Evolutionary conservation across 352 stramenopile species (phyloP), one percentile per base, ranked within the genome.

Genomic region (Phytophthora fragariaefolia): DNA sequence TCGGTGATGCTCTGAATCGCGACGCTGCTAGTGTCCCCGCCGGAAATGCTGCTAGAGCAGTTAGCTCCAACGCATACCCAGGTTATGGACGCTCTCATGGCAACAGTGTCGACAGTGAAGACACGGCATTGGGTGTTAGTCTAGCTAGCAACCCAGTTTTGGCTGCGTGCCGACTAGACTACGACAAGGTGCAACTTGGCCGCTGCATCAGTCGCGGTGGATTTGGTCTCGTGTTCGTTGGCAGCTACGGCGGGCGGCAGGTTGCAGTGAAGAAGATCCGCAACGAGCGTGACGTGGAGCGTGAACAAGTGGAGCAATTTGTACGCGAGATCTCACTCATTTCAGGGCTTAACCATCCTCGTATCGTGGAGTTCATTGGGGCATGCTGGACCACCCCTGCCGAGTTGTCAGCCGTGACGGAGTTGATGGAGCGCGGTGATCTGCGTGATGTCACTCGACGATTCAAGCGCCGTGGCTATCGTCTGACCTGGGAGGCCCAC

Each of bases 351-450:
- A 67, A 76, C 27, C 83, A 92, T 30, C 74, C 76, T 13, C 79
- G 79, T 45, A 85, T 92, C 22, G 82, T 92, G 10, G 79, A 85
- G 34, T 92, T 91, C 38, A 68, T 90, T 23, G 83, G 83, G 2
- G 80, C 85, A 3, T 76, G 79, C 36, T 92, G 83, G 80, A 75
- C 67, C 2, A 74, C 71, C 2, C 65, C 85, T 0, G 69, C 71
- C 10, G 79, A 90, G 48, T 55, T 92, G 6, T 77, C 70, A 1
- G 74, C 76, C 4, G 82, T 90, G 45, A 88, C 77, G 17, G 83
- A 92, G 63, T 76, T 87, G 36, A 90, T 92, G 83, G 82, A 90
- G 40, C 74, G 77, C 7, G 83, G 83, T 0, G 83, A 92, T 47
- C 38, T 92, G 15, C 82, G 78, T 15, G 79, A 87, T 18, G 79